phyloP scores from a whole-genome alignment of 176 grass and related monocot species.

The Luzula sylvatica region DNA sequence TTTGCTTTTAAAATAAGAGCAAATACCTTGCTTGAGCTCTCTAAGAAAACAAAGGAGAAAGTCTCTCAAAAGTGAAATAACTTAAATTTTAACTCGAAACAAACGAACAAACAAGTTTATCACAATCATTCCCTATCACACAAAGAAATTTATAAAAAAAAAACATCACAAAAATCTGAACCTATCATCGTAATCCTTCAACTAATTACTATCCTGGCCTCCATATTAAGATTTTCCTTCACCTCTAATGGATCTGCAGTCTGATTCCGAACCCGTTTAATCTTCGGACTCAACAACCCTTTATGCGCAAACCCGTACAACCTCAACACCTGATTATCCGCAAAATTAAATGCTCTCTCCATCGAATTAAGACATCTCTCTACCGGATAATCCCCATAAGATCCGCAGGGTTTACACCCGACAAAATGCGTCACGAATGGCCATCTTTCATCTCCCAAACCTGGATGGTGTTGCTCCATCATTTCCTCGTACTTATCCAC shows the following conservation, averaged over 20 bases:
- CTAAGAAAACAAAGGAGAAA: no score
- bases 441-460: conserved; percentile 65
- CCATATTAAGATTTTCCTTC: conserved; percentile 27
- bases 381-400: conserved; percentile 31
- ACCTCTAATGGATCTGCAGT: conserved; percentile 22
- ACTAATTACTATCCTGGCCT: conserved; percentile 11
- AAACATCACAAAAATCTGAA: conserved; percentile 1
- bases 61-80: no score
- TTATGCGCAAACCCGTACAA: conserved; percentile 42
- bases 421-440: conserved; percentile 71
- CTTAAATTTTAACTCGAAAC: not conserved
- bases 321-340: conserved; percentile 60
- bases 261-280: conserved; percentile 19
- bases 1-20: no score
- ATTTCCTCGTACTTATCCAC: conserved; percentile 49
- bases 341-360: conserved; percentile 80
- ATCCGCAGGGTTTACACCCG: conserved; percentile 38
- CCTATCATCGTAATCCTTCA: not conserved
- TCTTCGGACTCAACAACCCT: conserved; percentile 22
- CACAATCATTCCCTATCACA: conserved; percentile 15
- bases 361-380: conserved; percentile 39
- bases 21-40: no score
- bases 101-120: not conserved
- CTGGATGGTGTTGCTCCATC: conserved; percentile 58
- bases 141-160: conserved; percentile 13